Evolutionary conservation across 1,284 basidiomycete genomes (phyloP), one percentile per base, ranked within the genome.

Genomic region (Tilletia horrida): DNA sequence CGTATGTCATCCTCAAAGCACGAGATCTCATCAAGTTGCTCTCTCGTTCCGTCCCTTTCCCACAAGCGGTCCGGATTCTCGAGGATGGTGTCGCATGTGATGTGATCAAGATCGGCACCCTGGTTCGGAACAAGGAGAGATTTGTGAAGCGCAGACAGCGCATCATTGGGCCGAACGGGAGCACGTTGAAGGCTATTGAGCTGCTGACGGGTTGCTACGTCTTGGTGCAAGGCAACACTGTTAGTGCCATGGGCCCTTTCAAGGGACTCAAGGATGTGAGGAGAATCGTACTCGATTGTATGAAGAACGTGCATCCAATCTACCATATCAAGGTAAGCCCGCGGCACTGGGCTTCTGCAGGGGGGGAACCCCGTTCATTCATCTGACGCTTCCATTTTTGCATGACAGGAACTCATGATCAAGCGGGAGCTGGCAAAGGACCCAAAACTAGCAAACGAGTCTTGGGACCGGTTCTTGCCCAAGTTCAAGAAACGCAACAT

Each of bases 291-390:
- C 83, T 97, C 63, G 96, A 99, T 82, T 99, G 96, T 84, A 96
- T 99, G 92, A 95, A 92, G 84, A 99, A 99, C 81, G 91, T 98
- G 64, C 96, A 99, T 80, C 96, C 96, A 2, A 98, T 99, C 80
- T 99, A 99, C 82, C 90, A 94, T 74, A 99, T 99, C 84, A 99
- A 99, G 83, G 92, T 91, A 44, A 59, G 55, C 25, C 8, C 7
- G 18, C 52, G 29, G 83, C 74, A 45, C 45, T 57, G 62, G 21
- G 21, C 14, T 61, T 52, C 42, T 21, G 35, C 27, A 6, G 23
- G 18, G 50, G 11, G 35, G 6, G 35, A 40, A 11, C 35, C 35
- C 35, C 35, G 4, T 40, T 18, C 45, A 48, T 16, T 48, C 18
- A 6, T 48, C 18, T 16, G 3, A 6, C 29, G 67, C 50, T 31